These are phyloP conservation scores for Diaporthe amygdali DNA, from an alignment of 2,329 filamentous ascomycete species.

Conservation along the genomic window DNA sequence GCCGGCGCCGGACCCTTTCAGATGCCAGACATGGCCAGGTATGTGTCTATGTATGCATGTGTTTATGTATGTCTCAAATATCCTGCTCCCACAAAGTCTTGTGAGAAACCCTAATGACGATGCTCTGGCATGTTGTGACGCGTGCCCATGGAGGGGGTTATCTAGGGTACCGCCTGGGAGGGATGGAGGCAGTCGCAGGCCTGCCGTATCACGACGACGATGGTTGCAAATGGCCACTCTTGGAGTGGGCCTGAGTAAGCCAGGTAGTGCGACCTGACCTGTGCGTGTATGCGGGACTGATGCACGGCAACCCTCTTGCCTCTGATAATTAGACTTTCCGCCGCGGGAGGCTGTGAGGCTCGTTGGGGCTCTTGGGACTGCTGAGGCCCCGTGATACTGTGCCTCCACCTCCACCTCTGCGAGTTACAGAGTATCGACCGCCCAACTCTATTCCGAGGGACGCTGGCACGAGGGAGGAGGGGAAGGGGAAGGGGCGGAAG, in stretches of 20 bases:
- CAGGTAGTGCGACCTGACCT: neutral
- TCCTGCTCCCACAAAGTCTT: neutral
- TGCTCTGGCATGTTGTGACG: neutral
- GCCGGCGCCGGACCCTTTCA: neutral
- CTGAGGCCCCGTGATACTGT: neutral
- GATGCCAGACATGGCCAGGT: neutral
- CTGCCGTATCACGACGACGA: neutral
- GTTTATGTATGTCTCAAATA: neutral
- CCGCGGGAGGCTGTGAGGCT: slow-evolving; percentile 3
- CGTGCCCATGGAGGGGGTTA: neutral
- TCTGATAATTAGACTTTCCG: neutral
- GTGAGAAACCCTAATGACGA: neutral
- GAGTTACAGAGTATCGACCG: neutral
- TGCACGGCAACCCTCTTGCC: neutral
- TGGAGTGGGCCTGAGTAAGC: slow-evolving; percentile 12
- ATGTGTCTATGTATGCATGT: neutral
- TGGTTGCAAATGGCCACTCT: slow-evolving; percentile 1
- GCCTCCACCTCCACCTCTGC: neutral
- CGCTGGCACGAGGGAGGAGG: neutral
- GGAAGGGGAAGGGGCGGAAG: neutral
- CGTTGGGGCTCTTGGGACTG: neutral
- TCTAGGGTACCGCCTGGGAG: neutral
- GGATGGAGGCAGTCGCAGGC: neutral
- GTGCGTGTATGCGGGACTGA: neutral
- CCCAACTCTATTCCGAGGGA: neutral